These are phyloP conservation scores for Limonium bicolor DNA, from an alignment of 148 eudicot species.

Conservation along the genomic window DNA sequence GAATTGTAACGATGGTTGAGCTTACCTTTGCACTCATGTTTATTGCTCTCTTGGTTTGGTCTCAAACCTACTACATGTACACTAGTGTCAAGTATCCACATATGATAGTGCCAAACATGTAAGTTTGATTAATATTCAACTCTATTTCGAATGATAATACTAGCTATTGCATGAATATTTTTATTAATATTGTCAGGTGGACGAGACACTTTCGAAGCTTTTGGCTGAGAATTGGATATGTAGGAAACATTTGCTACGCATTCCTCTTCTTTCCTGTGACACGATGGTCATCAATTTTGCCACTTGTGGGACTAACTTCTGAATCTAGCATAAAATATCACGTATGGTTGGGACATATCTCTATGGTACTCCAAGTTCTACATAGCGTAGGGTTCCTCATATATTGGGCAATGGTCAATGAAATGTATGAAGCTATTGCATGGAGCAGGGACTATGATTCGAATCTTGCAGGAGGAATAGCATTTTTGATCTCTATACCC, in stretches of 20 bases:
- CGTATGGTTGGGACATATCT: constrained; percentile 51
- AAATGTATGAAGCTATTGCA: constrained; percentile 14
- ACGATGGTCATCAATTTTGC: constrained; percentile 37
- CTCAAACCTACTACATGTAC: constrained; percentile 2
- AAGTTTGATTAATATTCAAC: neutral
- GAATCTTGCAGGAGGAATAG: constrained; percentile 31
- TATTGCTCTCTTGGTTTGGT: constrained; percentile 3
- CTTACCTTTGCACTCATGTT: constrained; percentile 2
- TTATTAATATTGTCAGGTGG: constrained; percentile 20
- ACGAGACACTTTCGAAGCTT: constrained; percentile 21
- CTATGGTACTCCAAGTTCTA: constrained; percentile 28
- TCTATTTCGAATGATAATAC: neutral
- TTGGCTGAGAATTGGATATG: constrained; percentile 33
- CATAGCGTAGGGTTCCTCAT: constrained; percentile 39
- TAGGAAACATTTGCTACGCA: constrained; percentile 36
- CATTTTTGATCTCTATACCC: constrained; percentile 18
- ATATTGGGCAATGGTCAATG: constrained; percentile 27
- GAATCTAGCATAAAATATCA: constrained; percentile 58
- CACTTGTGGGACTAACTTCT: constrained; percentile 38
- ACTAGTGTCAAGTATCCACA: neutral
- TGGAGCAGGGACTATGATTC: constrained; percentile 27
- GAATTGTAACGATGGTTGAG: neutral
- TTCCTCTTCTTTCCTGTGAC: constrained; percentile 45
- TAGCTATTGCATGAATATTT: neutral
- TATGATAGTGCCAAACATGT: neutral